Evolutionary conservation across 208 protist genomes (phyloP), one percentile per base, ranked within the genome.

Genomic region (Leishmania lainsoni): DNA sequence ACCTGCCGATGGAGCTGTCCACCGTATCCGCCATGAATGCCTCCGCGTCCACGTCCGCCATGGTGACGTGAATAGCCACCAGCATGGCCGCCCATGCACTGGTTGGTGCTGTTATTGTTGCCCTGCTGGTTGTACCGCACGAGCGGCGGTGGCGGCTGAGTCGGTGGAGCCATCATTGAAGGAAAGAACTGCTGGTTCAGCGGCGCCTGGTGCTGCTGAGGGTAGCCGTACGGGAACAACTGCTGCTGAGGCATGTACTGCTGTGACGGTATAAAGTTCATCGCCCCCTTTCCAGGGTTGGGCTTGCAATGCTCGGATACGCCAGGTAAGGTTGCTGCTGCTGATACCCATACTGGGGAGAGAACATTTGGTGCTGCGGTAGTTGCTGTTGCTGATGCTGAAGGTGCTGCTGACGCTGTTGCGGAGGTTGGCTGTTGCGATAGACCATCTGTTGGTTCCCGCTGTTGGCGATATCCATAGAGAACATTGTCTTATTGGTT

Each of bases 391-490:
- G 59, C 58, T 85, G 85, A 42, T 69, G 49, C 6, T 42, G 77
- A 59, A 52, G 76, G 29, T 83, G 78, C 65, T 75, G 76, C 48
- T 76, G 76, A 32, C 70, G 76, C 68, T 56, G 77, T 58, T 61
- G 80, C 54, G 35, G 73, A 26, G 72, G 65, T 51, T 86, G 83
- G 74, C 74, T 88, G 77, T 82, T 85, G 42, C 78, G 80, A 63
- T 84, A 85, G 52, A 88, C 56, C 80, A 88, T 82, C 66, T 81
- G 84, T 56, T 88, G 84, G 58, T 85, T 88, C 1, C 84, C 84
- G 48, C 66, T 65, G 75, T 79, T 81, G 56, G 84, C 76, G 32
- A 89, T 83, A 59, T 89, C 85, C 81, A 75, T 89, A 0, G 76
- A 70, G 75, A 89, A 86, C 85, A 89, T 88, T 51, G 26, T 61